Evolutionary conservation across 768 basidiomycete genomes (phyloP).

Genomic region (Candolleomyces aberdarensis): DNA sequence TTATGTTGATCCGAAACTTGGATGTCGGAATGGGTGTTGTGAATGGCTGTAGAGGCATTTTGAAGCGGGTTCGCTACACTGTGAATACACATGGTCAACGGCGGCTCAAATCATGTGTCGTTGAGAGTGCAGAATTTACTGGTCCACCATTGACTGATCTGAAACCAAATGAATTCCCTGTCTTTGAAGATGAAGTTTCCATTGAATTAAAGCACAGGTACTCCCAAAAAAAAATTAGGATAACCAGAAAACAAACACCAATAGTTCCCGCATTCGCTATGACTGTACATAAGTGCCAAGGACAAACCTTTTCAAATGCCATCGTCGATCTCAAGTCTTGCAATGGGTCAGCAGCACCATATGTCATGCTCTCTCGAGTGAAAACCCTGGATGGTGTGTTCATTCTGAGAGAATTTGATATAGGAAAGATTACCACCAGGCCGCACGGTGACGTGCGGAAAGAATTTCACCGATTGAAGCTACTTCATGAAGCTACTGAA

Average conservation of each 20-base stretch:
- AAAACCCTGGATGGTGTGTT: conserved; percentile 15
- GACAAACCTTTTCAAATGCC: conserved; percentile 20
- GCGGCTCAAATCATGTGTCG: conserved; percentile 13
- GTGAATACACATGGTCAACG: conserved; percentile 10
- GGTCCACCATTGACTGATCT: neutral
- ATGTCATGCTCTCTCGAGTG: no score
- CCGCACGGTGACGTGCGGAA: no score
- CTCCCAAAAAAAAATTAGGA: neutral
- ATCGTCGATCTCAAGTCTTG: conserved; percentile 23
- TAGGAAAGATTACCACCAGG: no score
- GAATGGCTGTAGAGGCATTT: conserved; percentile 24
- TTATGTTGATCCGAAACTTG: conserved; percentile 28
- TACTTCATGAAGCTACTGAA: no score
- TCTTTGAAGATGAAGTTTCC: conserved; percentile 10
- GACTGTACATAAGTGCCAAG: conserved; percentile 29
- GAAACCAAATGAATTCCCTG: conserved; percentile 9
- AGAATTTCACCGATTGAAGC: no score
- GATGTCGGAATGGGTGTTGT: conserved; percentile 27
- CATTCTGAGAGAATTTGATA: conserved; percentile 1
- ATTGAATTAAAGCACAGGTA: no score
- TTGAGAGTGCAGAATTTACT: conserved; percentile 9
- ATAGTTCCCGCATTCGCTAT: no score
- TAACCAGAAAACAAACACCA: conserved; percentile 7
- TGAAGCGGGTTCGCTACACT: conserved; percentile 17
- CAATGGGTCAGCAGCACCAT: conserved; percentile 19